phyloP scores from a whole-genome alignment of 768 basidiomycete species.

The Mycena capillaripes region DNA sequence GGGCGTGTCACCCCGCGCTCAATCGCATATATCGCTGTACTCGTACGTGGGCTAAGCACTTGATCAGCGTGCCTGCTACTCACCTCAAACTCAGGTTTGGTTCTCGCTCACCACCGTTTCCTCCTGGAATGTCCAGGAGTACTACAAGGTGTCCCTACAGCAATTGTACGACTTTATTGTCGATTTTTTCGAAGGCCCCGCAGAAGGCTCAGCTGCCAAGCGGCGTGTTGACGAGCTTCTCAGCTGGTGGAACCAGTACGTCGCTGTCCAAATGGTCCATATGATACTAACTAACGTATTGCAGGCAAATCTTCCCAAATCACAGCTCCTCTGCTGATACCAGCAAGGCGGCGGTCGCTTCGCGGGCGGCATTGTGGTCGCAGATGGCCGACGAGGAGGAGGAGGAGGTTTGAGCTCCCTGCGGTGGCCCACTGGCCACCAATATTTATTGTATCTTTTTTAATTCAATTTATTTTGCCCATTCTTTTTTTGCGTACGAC shows the following conservation, averaged over 20 bases:
- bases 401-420: no score
- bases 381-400: neutral
- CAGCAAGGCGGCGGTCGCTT: neutral
- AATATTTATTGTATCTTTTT: neutral
- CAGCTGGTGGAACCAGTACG: slow-evolving; percentile 32
- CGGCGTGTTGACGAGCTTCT: slow-evolving; percentile 14
- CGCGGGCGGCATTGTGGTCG: neutral
- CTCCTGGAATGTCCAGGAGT: neutral
- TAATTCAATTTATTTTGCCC: neutral
- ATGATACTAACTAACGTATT: neutral
- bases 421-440: no score
- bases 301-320: neutral
- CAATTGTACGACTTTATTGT: slow-evolving; percentile 29
- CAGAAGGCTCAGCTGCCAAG: neutral
- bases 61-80: neutral
- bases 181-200: slow-evolving; percentile 26
- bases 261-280: neutral
- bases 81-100: neutral
- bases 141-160: slow-evolving; percentile 4
- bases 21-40: slow-evolving; percentile 17
- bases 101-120: neutral
- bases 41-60: neutral
- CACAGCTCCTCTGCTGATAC: neutral
- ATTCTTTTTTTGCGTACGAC: no score
- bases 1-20: slow-evolving; percentile 14